Conservation (phyloP, 2,329 filamentous ascomycete genomes). For the Botryotinia narcissicola region DNA sequence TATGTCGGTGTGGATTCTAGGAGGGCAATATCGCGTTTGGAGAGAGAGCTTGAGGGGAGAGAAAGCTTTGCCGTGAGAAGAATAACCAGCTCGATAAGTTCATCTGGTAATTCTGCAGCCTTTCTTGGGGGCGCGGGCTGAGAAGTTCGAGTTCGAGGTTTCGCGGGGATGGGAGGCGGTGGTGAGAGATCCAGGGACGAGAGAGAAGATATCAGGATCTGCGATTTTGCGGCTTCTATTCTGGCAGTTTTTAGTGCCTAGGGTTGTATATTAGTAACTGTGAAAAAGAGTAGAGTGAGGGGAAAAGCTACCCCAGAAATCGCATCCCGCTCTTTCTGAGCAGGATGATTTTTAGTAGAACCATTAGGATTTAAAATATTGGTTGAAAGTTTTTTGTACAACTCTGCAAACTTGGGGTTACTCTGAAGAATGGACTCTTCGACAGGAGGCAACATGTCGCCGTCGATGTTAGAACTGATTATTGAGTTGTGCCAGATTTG, state of each 20-base stretch:
- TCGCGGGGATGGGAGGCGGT: conserved; percentile 32
- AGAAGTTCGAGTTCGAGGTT: conserved; percentile 27
- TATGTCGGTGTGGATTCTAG: conserved; percentile 53
- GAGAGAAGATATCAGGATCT: conserved; percentile 53
- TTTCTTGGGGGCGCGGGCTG: conserved; percentile 10
- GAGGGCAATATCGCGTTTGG: conserved; percentile 42
- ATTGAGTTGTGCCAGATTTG: not conserved
- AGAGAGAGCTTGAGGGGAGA: conserved; percentile 36
- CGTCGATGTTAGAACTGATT: not conserved
- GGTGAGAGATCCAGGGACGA: conserved; percentile 42
- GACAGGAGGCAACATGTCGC: conserved; percentile 56
- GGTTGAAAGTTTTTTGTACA: conserved; percentile 55
- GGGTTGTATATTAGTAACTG: conserved; percentile 38
- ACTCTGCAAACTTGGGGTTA: conserved; percentile 59
- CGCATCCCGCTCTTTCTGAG: conserved; percentile 49
- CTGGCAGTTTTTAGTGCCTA: conserved; percentile 52
- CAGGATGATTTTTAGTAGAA: conserved; percentile 53
- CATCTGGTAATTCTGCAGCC: conserved; percentile 40
- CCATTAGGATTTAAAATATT: conserved; percentile 56
- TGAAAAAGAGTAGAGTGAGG: not conserved
- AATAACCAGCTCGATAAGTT: conserved; percentile 53
- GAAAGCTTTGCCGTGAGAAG: conserved; percentile 49
- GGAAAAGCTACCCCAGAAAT: conserved; percentile 50
- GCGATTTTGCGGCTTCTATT: conserved; percentile 47
- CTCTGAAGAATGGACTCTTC: conserved; percentile 52